These are phyloP conservation scores for Dendrothele bispora DNA, from an alignment of 768 basidiomycete genomes.

Conservation along the genomic window DNA sequence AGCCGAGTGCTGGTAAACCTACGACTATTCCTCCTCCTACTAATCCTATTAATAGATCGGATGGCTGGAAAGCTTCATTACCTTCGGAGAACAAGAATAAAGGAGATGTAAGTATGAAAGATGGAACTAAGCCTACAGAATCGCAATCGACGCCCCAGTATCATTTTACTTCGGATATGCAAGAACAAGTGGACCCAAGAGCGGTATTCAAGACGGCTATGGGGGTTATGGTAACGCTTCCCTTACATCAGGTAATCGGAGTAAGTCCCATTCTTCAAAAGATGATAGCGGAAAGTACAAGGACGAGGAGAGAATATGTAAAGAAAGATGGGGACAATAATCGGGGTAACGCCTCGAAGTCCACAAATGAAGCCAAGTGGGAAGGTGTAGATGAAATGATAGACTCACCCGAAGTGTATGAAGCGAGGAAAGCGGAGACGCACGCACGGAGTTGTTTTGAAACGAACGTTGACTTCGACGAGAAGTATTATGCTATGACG, in stretches of 20 bases:
- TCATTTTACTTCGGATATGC: neutral
- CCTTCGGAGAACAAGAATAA: neutral
- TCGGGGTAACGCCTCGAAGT: too few species aligned
- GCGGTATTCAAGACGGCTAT: neutral
- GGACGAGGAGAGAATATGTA: neutral
- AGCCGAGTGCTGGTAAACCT: too few species aligned
- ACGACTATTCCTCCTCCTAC: neutral
- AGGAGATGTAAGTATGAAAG: neutral
- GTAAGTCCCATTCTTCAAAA: neutral
- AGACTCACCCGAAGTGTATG: neutral
- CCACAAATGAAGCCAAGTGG: too few species aligned
- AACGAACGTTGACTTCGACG: too few species aligned
- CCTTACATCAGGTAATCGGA: neutral
- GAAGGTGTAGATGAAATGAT: too few species aligned
- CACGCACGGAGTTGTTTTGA: too few species aligned
- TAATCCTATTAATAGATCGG: constrained; percentile 3
- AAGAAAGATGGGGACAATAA: neutral
- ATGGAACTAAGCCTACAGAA: neutral
- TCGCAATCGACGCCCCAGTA: constrained; percentile 1
- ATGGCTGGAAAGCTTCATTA: constrained; percentile 3
- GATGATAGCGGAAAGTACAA: neutral
- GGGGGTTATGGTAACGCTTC: neutral
- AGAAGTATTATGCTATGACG: neutral
- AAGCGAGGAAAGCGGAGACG: too few species aligned
- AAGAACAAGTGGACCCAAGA: neutral